Percentiles rank a stretch among this genome's conserved stretches.
phyloP scores from a whole-genome alignment of 1,139 yeast genomes.

The Geotrichum restrictum region DNA sequence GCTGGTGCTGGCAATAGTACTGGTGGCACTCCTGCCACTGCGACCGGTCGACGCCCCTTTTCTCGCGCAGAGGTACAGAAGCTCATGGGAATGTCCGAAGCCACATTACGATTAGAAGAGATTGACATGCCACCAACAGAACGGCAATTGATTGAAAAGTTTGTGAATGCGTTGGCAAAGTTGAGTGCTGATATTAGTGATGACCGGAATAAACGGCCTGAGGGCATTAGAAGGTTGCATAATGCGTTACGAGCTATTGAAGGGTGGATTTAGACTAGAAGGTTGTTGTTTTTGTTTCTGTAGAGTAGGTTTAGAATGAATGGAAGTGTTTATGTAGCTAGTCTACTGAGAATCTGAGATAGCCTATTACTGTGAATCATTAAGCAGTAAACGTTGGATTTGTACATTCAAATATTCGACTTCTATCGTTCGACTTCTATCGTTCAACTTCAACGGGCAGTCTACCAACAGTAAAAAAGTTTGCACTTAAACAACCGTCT shows the following conservation, averaged over 20 bases:
- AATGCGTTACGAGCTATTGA: slow-evolving; percentile 80
- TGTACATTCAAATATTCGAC: too few relatives aligned
- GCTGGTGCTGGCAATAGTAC: not conserved
- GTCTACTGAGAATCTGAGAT: too few relatives aligned
- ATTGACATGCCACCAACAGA: slow-evolving; percentile 73
- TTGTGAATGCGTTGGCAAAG: slow-evolving; percentile 78
- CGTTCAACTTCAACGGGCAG: too few relatives aligned
- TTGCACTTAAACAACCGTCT: slow-evolving; percentile 33
- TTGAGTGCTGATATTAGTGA: slow-evolving; percentile 85
- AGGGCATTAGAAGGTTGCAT: slow-evolving; percentile 74
- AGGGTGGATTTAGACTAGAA: slow-evolving; percentile 55
- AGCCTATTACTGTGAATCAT: too few relatives aligned
- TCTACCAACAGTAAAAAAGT: too few relatives aligned
- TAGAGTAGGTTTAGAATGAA: too few relatives aligned
- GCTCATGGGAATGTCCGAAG: slow-evolving; percentile 30
- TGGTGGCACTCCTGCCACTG: not conserved
- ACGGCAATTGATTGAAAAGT: slow-evolving; percentile 73
- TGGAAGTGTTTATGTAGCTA: too few relatives aligned
- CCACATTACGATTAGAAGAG: slow-evolving; percentile 55
- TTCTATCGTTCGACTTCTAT: too few relatives aligned
- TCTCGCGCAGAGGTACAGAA: slow-evolving; percentile 31
- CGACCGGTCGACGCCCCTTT: slow-evolving; percentile 23
- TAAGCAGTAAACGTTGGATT: too few relatives aligned
- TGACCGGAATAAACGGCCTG: slow-evolving; percentile 73
- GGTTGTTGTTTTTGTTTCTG: too few relatives aligned